Conservation (phyloP, 306 rosid species). For the Prunus mume region DNA sequence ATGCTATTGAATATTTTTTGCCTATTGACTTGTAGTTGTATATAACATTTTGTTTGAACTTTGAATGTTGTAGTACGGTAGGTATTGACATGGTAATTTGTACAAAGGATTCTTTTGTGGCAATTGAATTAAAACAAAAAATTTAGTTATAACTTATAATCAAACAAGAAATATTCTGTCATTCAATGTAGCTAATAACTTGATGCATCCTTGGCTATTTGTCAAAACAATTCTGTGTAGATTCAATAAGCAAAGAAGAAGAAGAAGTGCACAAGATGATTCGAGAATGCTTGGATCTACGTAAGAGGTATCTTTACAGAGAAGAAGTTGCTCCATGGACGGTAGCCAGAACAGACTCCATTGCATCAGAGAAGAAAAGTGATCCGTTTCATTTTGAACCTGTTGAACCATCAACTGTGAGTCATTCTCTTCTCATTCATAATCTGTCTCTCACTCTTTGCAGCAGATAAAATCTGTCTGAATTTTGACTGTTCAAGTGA, state of each 20-base stretch:
- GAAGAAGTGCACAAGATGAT: slow-evolving; percentile 38
- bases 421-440: slow-evolving; percentile 5
- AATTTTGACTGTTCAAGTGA: slow-evolving; percentile 6
- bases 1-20: slow-evolving; percentile 5
- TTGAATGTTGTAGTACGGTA: not conserved
- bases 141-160: not conserved
- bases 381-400: slow-evolving; percentile 43
- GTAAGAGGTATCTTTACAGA: slow-evolving; percentile 31
- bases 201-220: not conserved
- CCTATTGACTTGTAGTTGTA: not conserved
- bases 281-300: slow-evolving; percentile 41
- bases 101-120: not conserved
- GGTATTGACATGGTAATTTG: not conserved
- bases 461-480: slow-evolving; percentile 15
- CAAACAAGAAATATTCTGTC: not conserved
- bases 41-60: not conserved
- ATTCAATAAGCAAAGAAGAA: slow-evolving; percentile 35
- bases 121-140: not conserved
- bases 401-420: slow-evolving; percentile 36
- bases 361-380: slow-evolving; percentile 16
- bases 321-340: slow-evolving; percentile 37
- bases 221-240: slow-evolving; percentile 11
- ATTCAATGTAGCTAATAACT: not conserved
- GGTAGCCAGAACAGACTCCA: slow-evolving; percentile 14
- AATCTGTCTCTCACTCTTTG: not conserved